Conservation (phyloP, 2,329 filamentous ascomycete species). For the Colletotrichum incanum region DNA sequence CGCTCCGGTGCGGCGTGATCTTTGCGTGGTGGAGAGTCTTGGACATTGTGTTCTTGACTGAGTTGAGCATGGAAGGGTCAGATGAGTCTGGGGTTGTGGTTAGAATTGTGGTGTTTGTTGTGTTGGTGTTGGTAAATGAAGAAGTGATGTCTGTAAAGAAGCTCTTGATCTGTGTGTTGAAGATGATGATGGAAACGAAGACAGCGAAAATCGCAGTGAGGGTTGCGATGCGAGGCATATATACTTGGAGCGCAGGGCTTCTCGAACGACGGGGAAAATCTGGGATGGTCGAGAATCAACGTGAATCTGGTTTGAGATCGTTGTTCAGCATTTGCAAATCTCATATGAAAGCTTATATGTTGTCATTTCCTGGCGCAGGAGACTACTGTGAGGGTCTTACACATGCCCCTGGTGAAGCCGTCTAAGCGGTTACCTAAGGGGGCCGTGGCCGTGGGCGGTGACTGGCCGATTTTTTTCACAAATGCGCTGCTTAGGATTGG, state of each 20-base stretch:
- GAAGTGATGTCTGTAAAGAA: constrained; percentile 46
- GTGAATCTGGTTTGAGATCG: constrained; percentile 14
- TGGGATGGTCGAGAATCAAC: constrained; percentile 42
- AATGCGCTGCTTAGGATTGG: constrained; percentile 40
- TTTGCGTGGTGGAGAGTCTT: constrained; percentile 77
- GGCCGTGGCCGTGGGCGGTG: constrained; percentile 13
- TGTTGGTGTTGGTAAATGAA: constrained; percentile 45
- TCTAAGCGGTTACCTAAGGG: constrained; percentile 38
- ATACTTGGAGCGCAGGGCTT: constrained; percentile 47
- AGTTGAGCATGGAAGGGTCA: constrained; percentile 52
- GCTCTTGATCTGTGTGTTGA: constrained; percentile 48
- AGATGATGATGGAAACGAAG: constrained; percentile 57
- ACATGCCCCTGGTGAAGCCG: constrained; percentile 32
- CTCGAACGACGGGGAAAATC: neutral
- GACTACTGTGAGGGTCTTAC: constrained; percentile 37
- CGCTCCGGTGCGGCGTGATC: constrained; percentile 82
- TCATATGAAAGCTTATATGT: constrained; percentile 29
- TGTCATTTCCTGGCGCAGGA: neutral
- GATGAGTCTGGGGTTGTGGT: constrained; percentile 26
- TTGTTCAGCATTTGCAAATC: constrained; percentile 45
- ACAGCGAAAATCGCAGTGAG: constrained; percentile 54
- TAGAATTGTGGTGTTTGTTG: constrained; percentile 41
- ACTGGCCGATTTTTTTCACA: constrained; percentile 6
- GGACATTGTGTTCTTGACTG: constrained; percentile 69
- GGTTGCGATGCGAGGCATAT: constrained; percentile 57